Conservation (phyloP, 1,139 yeast genomes). For the Pichia sp. region DNA sequence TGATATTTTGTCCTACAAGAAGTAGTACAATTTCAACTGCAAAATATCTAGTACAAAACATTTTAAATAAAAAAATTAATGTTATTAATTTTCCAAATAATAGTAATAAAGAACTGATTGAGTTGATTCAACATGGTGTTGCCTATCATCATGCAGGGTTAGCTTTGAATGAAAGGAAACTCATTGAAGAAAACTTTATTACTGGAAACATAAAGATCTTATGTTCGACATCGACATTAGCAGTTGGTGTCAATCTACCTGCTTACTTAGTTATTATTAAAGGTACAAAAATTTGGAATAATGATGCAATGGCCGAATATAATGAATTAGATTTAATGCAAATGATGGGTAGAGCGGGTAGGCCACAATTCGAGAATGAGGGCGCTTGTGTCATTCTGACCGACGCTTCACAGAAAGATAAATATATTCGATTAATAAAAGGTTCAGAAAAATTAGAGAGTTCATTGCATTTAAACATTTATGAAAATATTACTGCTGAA, state of each 20-base stretch:
- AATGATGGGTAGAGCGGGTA: slow-evolving; percentile 86
- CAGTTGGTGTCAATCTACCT: slow-evolving; percentile 96
- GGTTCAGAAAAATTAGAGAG: slow-evolving; percentile 47
- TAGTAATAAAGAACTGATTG: slow-evolving; percentile 31
- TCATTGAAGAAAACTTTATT: slow-evolving; percentile 40
- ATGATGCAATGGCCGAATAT: slow-evolving; percentile 11
- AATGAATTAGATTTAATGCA: slow-evolving; percentile 65
- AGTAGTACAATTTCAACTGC: slow-evolving; percentile 43
- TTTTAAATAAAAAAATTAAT: too few relatives aligned
- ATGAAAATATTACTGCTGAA: slow-evolving; percentile 46
- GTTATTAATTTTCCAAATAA: neutral
- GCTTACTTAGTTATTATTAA: slow-evolving; percentile 91
- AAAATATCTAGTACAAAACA: slow-evolving; percentile 28
- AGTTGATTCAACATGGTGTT: slow-evolving; percentile 33
- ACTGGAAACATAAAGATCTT: slow-evolving; percentile 38
- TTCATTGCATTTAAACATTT: slow-evolving; percentile 37
- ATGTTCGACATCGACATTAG: slow-evolving; percentile 67
- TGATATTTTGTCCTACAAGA: slow-evolving; percentile 51
- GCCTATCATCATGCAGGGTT: slow-evolving; percentile 59
- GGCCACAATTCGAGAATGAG: slow-evolving; percentile 48
- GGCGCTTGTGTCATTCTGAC: slow-evolving; percentile 54
- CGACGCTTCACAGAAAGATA: slow-evolving; percentile 29
- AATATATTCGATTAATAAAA: slow-evolving; percentile 38
- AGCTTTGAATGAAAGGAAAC: slow-evolving; percentile 36
- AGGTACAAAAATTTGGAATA: slow-evolving; percentile 69